These are phyloP conservation scores for Botrytis hyacinthi DNA, from an alignment of 2,329 filamentous ascomycete species.

Conservation along the genomic window DNA sequence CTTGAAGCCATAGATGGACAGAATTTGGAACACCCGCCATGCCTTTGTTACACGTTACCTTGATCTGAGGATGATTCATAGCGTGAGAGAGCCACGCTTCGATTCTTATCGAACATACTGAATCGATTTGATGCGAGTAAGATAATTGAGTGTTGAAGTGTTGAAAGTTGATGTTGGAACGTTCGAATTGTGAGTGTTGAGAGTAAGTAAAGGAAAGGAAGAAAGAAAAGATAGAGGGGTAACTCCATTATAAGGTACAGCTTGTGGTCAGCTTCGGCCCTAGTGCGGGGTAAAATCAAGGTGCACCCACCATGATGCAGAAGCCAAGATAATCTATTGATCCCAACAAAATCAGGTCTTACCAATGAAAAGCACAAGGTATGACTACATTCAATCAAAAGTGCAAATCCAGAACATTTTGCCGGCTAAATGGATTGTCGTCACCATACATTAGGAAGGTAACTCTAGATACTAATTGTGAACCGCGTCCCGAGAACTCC, in stretches of 20 bases:
- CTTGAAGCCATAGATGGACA: not conserved
- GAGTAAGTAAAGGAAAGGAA: not conserved
- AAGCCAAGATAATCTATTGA: not conserved
- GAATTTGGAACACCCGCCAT: slow-evolving; percentile 31
- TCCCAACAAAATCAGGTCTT: not conserved
- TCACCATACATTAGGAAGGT: not conserved
- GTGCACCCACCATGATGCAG: not conserved
- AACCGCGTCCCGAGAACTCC: not conserved
- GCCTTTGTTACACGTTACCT: slow-evolving; percentile 33
- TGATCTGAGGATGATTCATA: slow-evolving; percentile 30
- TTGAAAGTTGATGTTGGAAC: not conserved
- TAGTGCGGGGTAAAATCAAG: not conserved
- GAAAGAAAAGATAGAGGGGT: not conserved
- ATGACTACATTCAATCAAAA: not conserved
- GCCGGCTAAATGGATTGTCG: not conserved
- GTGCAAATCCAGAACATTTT: not conserved
- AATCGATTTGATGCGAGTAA: slow-evolving; percentile 32
- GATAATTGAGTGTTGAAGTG: not conserved
- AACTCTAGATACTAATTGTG: not conserved
- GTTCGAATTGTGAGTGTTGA: not conserved
- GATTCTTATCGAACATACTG: slow-evolving; percentile 19
- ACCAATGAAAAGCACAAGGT: not conserved
- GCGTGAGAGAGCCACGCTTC: slow-evolving; percentile 23
- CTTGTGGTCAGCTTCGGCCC: not conserved
- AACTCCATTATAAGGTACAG: not conserved